These are phyloP conservation scores for Ophiocordyceps polyrhachis-furcata DNA, from an alignment of 2,329 filamentous ascomycete genomes.

Conservation along the genomic window DNA sequence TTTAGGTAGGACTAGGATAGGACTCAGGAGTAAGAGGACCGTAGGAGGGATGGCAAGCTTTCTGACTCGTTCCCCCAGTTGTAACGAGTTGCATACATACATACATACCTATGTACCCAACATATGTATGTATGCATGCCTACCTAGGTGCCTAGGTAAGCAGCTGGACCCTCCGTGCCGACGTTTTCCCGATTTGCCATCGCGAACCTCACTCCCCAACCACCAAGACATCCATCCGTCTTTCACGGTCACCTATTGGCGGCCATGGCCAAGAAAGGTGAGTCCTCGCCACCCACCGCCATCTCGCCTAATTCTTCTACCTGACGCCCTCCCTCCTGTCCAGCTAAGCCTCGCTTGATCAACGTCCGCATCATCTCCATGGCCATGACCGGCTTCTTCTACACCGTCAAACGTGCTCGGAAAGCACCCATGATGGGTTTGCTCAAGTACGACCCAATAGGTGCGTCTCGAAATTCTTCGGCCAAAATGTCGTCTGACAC, in stretches of 20 bases:
- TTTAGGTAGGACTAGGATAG: no score
- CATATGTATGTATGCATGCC: no score
- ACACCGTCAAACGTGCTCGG: conserved; percentile 71
- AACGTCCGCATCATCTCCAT: conserved; percentile 90
- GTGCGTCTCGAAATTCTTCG: conserved; percentile 24
- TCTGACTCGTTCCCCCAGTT: not conserved
- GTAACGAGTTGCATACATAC: no score
- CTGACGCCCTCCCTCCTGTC: not conserved
- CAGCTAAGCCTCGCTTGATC: conserved; percentile 82
- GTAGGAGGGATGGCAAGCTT: not conserved
- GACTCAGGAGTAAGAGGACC: no score
- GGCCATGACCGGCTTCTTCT: conserved; percentile 98
- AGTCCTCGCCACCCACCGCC: not conserved
- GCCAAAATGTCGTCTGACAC: not conserved
- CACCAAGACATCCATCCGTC: not conserved
- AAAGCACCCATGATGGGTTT: conserved; percentile 74
- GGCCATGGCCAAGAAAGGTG: conserved; percentile 11
- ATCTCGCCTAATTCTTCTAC: no score
- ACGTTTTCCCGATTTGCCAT: conserved; percentile 2
- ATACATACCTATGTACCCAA: no score
- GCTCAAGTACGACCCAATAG: conserved; percentile 96
- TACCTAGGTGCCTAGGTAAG: no score
- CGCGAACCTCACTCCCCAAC: not conserved
- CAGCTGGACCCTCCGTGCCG: no score
- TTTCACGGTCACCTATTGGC: not conserved